Evolutionary conservation across 305 asterid genomes (phyloP), one percentile per base, ranked within the genome.

Genomic region (Coffea humblotiana): DNA sequence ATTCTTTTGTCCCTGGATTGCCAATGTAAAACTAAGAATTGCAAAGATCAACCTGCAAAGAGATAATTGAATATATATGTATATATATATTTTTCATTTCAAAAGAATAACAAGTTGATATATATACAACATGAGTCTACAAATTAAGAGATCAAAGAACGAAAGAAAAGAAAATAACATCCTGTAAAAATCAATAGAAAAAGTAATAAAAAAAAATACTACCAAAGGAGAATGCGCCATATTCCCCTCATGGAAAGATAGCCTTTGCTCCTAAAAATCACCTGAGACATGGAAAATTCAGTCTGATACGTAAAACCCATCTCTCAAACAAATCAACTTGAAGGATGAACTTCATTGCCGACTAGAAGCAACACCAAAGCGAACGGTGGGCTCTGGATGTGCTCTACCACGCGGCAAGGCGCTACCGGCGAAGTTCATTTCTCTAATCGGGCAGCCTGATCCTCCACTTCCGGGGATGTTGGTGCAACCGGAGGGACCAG

Each of bases 401-500:
- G 77, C 77, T 4, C 75, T 6, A 77, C 80, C 72, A 27, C 51
- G 87, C 49, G 71, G 86, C 58, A 25, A 75, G 40, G 52, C 73
- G 2, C 69, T 63, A 8, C 84, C 88, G 60, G 88, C 80, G 13
- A 85, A 89, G 82, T 87, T 82, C 88, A 64, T 86, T 77, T 79
- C 80, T 0, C 65, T 54, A 75, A 80, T 49, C 45, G 90, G 90
- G 75, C 93, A 89, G 75, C 23, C 74, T 7, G 60, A 3, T 65
- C 94, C 92, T 74, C 83, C 83, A 9, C 83, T 74, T 16, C 92
- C 94, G 7, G 93, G 97, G 83, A 89, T 90, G 89, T 88, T 1
- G 83, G 93, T 90, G 88, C 97, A 90, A 45, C 92, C 83, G 6
- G 92, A 86, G 10, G 93, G 75, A 11, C 88, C 91, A 16, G 94